Base-by-base conservation (phyloP, 345 rosid genomes). In the Isatis tinctoria region DNA sequence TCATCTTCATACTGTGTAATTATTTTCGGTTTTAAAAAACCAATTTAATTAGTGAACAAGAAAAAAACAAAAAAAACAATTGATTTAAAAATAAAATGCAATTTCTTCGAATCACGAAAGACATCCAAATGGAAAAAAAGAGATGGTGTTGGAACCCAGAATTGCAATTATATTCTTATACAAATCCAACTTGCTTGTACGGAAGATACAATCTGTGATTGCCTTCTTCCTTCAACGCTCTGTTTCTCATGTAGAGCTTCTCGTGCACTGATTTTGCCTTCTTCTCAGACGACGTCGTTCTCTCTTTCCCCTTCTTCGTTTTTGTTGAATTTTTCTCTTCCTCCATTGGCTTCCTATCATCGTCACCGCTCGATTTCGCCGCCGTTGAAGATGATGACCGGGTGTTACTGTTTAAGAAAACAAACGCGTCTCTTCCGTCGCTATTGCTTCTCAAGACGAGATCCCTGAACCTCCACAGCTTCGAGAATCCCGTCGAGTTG, bases 171-270 rank as follows among this genome's bases (percentile, higher is more conserved):
- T n/a, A n/a, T n/a, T n/a, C n/a, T n/a, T n/a, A n/a, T n/a, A n/a
- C n/a, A n/a, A 91, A 83, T 0, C 97, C 97, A 24, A 88, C 83
- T 27, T 84, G 67, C 68, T 82, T 70, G 76, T 91, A 91, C 70
- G 97, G 94, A 72, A 89, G 77, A 39, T 87, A 86, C 43, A 92
- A 78, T 72, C 75, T 79, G 35, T 85, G 89, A 63, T 84, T 91
- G n/a, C 71, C 81, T 59, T 78, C 82, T 44, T 84, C 85, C 78
- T 63, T 85, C n/a, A 35, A 20, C 33, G 76, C 86, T 76, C 87
- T 84, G 36, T 80, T 83, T 62, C 78, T 82, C 76, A 79, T 78
- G 75, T 88, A 88, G 7, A 80, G 82, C 80, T 8, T 76, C 79
- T 84, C 90, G 70, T 80, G 87, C 28, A 80, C 81, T 11, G 89